These are phyloP conservation scores for Ustilago xerochloae DNA, from an alignment of 1,284 basidiomycete genomes.

Conservation along the genomic window DNA sequence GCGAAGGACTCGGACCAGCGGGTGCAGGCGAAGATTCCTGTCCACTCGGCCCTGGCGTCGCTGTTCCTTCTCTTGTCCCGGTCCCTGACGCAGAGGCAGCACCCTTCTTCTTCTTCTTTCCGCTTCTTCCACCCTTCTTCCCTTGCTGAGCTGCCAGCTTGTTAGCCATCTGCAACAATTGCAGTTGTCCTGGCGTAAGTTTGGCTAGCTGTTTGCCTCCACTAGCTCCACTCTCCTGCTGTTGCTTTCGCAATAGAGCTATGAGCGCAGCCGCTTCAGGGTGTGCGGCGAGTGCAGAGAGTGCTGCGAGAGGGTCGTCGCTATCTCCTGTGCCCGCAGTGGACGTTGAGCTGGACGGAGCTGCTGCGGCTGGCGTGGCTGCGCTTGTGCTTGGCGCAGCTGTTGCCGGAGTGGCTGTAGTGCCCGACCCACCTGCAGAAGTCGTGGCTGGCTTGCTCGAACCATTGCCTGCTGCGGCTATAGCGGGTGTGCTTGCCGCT, in stretches of 20 bases:
- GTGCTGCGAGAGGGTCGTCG: conserved; percentile 57
- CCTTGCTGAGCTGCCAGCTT: conserved; percentile 55
- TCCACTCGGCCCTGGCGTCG: conserved; percentile 34
- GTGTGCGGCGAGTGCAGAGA: conserved; percentile 59
- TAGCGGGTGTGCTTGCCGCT: not conserved
- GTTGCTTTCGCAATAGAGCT: conserved; percentile 61
- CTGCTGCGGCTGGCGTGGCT: not conserved
- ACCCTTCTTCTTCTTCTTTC: conserved; percentile 56
- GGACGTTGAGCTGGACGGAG: not conserved
- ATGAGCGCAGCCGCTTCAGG: conserved; percentile 64
- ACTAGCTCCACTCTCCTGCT: conserved; percentile 42
- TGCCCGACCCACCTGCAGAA: not conserved
- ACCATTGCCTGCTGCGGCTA: conserved; percentile 4
- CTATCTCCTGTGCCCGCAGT: not conserved
- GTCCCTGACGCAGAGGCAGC: conserved; percentile 9
- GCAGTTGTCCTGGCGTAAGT: conserved; percentile 62
- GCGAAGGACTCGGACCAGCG: conserved; percentile 23
- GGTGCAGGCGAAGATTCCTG: conserved; percentile 37
- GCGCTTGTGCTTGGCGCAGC: not conserved
- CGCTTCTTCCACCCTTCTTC: conserved; percentile 31
- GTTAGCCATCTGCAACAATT: conserved; percentile 65
- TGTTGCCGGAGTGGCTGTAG: not conserved
- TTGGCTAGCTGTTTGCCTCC: conserved; percentile 54
- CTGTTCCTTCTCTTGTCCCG: conserved; percentile 27
- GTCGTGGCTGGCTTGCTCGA: conserved; percentile 11